A percentile compares a stretch with the other conserved stretches of the same genome.
Conservation (phyloP, 176 grass and related monocot species). For the Triticum dicoccoides region DNA sequence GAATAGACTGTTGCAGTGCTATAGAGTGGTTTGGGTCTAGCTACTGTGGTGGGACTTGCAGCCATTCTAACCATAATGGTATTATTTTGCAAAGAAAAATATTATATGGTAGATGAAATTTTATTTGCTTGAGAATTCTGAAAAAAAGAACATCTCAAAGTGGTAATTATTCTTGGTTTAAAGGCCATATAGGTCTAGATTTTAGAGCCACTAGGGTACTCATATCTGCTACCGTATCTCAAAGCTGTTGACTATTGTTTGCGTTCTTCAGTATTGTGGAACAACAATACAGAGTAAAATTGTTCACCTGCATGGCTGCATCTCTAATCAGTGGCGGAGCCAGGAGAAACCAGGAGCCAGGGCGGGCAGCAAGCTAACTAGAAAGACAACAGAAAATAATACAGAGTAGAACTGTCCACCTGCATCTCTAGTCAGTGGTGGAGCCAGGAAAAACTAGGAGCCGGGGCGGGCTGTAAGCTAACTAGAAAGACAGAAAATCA, state of each 20-base stretch:
- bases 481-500: no score
- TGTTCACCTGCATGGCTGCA: not conserved
- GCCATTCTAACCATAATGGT: not conserved
- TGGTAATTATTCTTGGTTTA: not conserved
- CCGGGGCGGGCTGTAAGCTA: no score
- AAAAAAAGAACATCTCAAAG: not conserved
- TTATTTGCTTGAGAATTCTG: not conserved
- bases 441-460: no score
- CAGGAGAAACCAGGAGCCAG: no score
- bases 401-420: no score
- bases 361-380: no score
- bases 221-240: not conserved
- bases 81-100: not conserved
- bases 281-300: not conserved
- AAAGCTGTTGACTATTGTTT: not conserved
- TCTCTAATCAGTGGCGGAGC: not conserved
- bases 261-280: not conserved
- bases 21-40: not conserved
- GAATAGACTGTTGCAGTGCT: not conserved
- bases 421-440: no score
- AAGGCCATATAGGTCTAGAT: not conserved
- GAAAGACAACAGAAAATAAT: no score
- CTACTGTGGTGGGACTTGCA: not conserved
- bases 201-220: not conserved
- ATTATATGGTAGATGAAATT: not conserved